phyloP scores from a whole-genome alignment of 345 rosid species.

The Populus ilicifolia region DNA sequence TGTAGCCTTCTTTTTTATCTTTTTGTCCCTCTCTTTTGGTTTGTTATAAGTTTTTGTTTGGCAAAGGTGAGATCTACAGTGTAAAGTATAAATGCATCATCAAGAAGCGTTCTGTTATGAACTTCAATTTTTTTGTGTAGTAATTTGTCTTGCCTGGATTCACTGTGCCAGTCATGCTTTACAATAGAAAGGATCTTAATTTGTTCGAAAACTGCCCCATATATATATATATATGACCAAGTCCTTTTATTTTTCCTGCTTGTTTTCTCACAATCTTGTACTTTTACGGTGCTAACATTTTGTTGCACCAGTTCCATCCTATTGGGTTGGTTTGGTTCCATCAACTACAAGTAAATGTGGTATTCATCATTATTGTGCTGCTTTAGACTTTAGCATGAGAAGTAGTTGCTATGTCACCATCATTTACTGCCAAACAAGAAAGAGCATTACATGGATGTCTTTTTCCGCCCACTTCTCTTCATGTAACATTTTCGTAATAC shows the following conservation, averaged over 20 bases:
- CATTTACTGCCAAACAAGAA: slow-evolving; percentile 31
- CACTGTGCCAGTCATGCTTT: neutral
- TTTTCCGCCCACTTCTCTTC: slow-evolving; percentile 22
- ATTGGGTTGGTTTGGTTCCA: slow-evolving; percentile 26
- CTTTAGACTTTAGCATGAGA: slow-evolving; percentile 41
- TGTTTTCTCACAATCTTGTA: neutral
- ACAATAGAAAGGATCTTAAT: neutral
- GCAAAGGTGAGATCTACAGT: slow-evolving; percentile 32
- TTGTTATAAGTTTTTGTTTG: slow-evolving; percentile 7
- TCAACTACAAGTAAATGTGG: slow-evolving; percentile 30
- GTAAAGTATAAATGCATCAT: slow-evolving; percentile 18
- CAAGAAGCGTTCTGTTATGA: slow-evolving; percentile 9
- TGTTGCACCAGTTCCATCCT: slow-evolving; percentile 10
- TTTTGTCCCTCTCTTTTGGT: neutral
- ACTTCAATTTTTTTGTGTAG: neutral
- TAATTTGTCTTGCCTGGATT: slow-evolving; percentile 16
- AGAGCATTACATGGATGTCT: slow-evolving; percentile 20
- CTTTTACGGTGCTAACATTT: slow-evolving; percentile 12
- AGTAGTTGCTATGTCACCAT: slow-evolving; percentile 47
- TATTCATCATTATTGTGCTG: slow-evolving; percentile 31
- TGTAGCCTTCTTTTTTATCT: slow-evolving; percentile 6
- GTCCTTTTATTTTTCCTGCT: neutral
- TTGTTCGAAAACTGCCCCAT: slow-evolving; percentile 6
- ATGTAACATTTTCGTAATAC: slow-evolving; percentile 16
- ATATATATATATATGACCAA: too few species aligned